Conservation (phyloP, 768 basidiomycete genomes). For the Lyophyllum atratum region DNA sequence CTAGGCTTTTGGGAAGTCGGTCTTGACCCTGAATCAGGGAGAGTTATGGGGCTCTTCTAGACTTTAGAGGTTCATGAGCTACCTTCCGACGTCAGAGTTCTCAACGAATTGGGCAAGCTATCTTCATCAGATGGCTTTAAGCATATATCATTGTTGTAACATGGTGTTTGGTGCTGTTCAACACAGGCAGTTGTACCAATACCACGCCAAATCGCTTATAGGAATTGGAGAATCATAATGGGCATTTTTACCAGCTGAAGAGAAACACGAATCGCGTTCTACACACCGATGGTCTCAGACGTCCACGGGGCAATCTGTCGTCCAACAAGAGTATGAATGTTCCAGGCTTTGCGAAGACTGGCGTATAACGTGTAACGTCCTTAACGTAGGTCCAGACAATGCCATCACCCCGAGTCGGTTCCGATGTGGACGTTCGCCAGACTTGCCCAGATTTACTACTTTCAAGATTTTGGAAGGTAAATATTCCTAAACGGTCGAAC, state of each 20-base stretch:
- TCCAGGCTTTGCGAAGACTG: conserved; percentile 68
- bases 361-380: conserved; percentile 72
- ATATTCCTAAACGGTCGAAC: conserved; percentile 27
- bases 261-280: background rate
- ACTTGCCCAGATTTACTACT: conserved; percentile 51
- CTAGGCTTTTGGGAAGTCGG: conserved; percentile 92
- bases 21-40: conserved; percentile 75
- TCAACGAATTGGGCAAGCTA: conserved; percentile 22
- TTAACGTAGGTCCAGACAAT: conserved; percentile 82
- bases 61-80: conserved; percentile 1
- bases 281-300: conserved; percentile 3
- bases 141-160: conserved; percentile 9
- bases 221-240: background rate
- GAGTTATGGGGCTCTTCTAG: conserved; percentile 87
- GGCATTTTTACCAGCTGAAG: background rate
- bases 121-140: conserved; percentile 15
- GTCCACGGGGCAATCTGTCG: conserved; percentile 32
- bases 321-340: conserved; percentile 66
- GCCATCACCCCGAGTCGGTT: conserved; percentile 63
- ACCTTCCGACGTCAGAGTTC: conserved; percentile 12
- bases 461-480: conserved; percentile 57
- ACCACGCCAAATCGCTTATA: conserved; percentile 3
- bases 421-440: conserved; percentile 81
- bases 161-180: conserved; percentile 16
- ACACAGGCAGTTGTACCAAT: conserved; percentile 14